A percentile compares a stretch with the other conserved stretches of the same genome.
Conservation (phyloP, 225 moss, liverwort and hornwort species). For the Rhytidiadelphus loreus region DNA sequence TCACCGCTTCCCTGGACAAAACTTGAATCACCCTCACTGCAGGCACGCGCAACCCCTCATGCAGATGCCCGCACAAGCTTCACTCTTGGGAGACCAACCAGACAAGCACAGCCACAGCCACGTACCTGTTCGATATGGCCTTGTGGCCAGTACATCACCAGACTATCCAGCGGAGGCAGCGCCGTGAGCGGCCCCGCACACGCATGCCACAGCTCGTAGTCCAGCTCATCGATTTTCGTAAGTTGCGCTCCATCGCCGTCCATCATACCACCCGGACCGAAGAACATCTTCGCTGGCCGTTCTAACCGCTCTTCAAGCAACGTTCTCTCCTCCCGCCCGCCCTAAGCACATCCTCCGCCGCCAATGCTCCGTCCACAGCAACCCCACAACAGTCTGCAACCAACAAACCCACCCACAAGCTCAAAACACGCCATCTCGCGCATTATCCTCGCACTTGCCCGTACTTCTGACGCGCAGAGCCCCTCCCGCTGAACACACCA, state of each 20-base stretch:
- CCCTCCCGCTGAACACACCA: neutral
- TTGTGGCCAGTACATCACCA: constrained; percentile 46
- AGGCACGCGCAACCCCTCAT: neutral
- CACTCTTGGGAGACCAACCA: neutral
- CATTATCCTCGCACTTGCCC: neutral
- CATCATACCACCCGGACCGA: constrained; percentile 19
- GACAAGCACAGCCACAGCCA: neutral
- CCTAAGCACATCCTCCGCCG: neutral
- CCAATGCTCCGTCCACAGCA: neutral
- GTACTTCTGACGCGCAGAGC: neutral
- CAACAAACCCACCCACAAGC: neutral
- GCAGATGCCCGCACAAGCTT: neutral
- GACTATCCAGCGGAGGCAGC: constrained; percentile 26
- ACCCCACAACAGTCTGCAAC: neutral
- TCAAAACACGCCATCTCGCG: neutral
- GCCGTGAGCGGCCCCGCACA: constrained; percentile 43
- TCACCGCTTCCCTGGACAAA: neutral
- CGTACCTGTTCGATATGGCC: constrained; percentile 52
- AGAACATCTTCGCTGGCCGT: constrained; percentile 35
- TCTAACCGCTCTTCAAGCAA: neutral
- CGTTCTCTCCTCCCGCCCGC: neutral
- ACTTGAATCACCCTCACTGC: neutral
- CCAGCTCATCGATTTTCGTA: constrained; percentile 35
- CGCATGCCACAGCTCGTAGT: constrained; percentile 47
- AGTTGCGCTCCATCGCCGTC: constrained; percentile 6